Evolutionary conservation across 139 green algal species (phyloP).

Genomic region (Diplosphaera chodatii): DNA sequence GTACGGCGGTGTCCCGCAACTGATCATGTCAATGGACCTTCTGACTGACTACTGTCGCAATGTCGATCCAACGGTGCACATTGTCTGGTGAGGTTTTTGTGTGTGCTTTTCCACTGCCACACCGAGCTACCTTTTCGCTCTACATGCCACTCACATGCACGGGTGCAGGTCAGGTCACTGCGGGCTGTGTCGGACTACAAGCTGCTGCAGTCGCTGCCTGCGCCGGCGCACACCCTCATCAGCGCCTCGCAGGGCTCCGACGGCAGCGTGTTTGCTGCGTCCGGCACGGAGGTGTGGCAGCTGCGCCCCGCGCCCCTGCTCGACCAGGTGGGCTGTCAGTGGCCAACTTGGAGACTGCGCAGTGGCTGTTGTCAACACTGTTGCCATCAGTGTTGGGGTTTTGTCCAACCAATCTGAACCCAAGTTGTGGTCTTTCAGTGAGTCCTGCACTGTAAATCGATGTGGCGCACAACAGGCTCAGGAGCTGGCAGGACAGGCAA

Average conservation of each 20-base stretch:
- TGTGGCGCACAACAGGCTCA: constrained; percentile 39
- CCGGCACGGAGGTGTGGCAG: constrained; percentile 22
- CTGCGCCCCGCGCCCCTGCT: constrained; percentile 40
- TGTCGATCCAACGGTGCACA: too few species aligned
- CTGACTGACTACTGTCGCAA: too few species aligned
- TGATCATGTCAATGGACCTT: too few species aligned
- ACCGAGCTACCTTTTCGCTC: background rate
- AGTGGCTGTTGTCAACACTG: too few species aligned
- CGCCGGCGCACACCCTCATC: constrained; percentile 13
- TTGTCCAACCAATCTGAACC: too few species aligned
- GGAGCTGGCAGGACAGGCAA: constrained; percentile 42
- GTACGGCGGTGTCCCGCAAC: background rate
- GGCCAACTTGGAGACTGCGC: too few species aligned
- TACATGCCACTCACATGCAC: background rate
- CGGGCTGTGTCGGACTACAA: constrained; percentile 3
- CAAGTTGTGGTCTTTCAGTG: too few species aligned
- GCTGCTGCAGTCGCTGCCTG: constrained; percentile 28
- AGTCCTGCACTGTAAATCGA: too few species aligned
- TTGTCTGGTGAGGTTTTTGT: too few species aligned
- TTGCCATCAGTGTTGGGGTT: too few species aligned
- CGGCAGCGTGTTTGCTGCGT: constrained; percentile 35
- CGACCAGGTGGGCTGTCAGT: constrained; percentile 31
- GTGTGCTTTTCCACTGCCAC: too few species aligned
- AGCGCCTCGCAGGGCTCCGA: constrained; percentile 1
- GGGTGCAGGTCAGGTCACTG: constrained; percentile 32